phyloP scores from a whole-genome alignment of 495 filamentous ascomycete genomes.

The Margaritispora aquatica region DNA sequence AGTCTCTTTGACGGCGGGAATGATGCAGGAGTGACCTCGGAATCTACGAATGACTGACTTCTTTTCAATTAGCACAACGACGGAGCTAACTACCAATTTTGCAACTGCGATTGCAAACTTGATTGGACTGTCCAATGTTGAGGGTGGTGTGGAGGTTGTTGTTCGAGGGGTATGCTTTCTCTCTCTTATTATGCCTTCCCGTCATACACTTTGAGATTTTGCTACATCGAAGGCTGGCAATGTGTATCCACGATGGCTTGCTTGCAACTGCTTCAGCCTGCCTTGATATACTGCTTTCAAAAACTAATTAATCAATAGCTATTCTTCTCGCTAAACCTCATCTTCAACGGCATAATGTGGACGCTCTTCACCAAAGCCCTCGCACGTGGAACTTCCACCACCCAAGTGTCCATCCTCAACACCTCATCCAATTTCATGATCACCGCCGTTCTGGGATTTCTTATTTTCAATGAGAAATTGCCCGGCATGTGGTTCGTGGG shows the following conservation, averaged over 20 bases:
- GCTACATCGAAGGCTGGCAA: background rate
- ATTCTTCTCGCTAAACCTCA: slow-evolving; percentile 82
- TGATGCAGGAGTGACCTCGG: slow-evolving; percentile 4
- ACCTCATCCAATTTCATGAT: slow-evolving; percentile 89
- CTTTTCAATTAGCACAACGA: slow-evolving; percentile 63
- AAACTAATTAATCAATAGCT: no score
- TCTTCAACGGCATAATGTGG: slow-evolving; percentile 96
- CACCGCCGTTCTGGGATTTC: slow-evolving; percentile 75
- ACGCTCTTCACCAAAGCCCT: slow-evolving; percentile 79
- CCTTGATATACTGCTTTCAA: no score
- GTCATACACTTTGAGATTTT: background rate
- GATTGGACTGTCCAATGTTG: slow-evolving; percentile 48
- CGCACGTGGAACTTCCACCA: slow-evolving; percentile 74
- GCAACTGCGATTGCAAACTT: slow-evolving; percentile 54
- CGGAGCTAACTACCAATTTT: slow-evolving; percentile 67
- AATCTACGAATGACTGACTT: background rate
- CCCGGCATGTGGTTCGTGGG: slow-evolving; percentile 85
- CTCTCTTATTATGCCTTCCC: background rate
- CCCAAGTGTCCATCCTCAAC: slow-evolving; percentile 88
- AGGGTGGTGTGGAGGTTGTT: slow-evolving; percentile 53
- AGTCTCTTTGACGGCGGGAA: background rate
- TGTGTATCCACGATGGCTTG: background rate
- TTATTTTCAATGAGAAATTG: slow-evolving; percentile 66
- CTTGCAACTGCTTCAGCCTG: no score
- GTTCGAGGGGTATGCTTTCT: slow-evolving; percentile 61